These are phyloP conservation scores for Pythium rishiriense DNA, from an alignment of 352 stramenopile genomes.

Conservation along the genomic window DNA sequence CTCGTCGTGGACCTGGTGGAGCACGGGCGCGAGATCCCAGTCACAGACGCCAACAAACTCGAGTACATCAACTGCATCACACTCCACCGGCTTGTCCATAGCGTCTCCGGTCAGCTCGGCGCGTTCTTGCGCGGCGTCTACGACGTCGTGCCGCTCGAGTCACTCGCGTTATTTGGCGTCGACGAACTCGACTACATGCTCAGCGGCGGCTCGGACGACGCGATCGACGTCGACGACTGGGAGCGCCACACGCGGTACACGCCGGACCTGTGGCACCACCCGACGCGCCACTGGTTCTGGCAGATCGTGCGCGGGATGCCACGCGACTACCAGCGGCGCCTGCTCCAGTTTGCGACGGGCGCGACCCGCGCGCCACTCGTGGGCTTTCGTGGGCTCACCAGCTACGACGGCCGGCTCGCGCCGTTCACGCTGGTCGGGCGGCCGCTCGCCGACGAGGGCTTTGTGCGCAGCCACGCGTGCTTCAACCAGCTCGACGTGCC, in stretches of 20 bases:
- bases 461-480: constrained; percentile 51
- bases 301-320: constrained; percentile 56
- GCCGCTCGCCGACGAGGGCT: constrained; percentile 25
- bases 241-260: constrained; percentile 55
- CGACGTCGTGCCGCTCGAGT: constrained; percentile 87
- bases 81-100: constrained; percentile 85
- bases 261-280: constrained; percentile 6
- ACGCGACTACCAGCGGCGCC: constrained; percentile 16
- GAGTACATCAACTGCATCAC: constrained; percentile 90
- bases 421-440: constrained; percentile 27
- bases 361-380: constrained; percentile 29
- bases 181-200: constrained; percentile 93
- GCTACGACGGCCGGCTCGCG: constrained; percentile 26
- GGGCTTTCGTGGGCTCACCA: constrained; percentile 26
- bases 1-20: constrained; percentile 51
- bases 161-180: constrained; percentile 90
- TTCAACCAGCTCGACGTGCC: constrained; percentile 92
- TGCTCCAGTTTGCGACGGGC: constrained; percentile 43
- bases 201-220: constrained; percentile 71
- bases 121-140: constrained; percentile 90
- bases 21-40: constrained; percentile 55
- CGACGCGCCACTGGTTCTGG: constrained; percentile 16
- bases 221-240: constrained; percentile 86
- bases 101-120: constrained; percentile 65
- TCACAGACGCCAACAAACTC: constrained; percentile 93